Evolutionary conservation across 1,139 yeast genomes (phyloP).

Genomic region (Pichia sp.): DNA sequence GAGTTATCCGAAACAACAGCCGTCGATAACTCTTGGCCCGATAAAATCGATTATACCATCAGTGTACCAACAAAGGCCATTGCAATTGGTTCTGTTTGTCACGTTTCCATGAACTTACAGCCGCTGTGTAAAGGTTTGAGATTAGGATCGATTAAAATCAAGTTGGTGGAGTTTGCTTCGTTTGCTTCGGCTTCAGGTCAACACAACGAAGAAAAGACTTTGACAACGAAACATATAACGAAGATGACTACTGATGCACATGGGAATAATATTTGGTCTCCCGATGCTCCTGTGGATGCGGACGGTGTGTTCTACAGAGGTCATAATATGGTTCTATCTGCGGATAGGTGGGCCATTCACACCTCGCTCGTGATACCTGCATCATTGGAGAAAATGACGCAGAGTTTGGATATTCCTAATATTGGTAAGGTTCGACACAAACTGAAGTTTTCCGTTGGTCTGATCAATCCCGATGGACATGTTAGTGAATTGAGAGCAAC

Average conservation of each 20-base stretch:
- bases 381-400: conserved; percentile 66
- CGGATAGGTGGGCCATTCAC: conserved; percentile 74
- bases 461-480: conserved; percentile 28
- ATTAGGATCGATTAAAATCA: conserved; percentile 62
- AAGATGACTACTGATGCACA: conserved; percentile 26
- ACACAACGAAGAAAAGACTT: conserved; percentile 51
- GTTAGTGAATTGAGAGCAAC: conserved; percentile 63
- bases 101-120: conserved; percentile 61
- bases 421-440: conserved; percentile 61
- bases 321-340: conserved; percentile 27
- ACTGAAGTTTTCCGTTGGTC: conserved; percentile 33
- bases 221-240: conserved; percentile 34
- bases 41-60: conserved; percentile 82
- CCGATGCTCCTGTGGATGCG: conserved; percentile 20
- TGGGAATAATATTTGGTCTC: conserved; percentile 27
- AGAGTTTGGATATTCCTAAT: conserved; percentile 64
- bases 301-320: conserved; percentile 25
- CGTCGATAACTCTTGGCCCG: conserved; percentile 95
- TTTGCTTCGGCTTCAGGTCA: conserved; percentile 52
- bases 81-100: conserved; percentile 77
- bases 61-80: conserved; percentile 84
- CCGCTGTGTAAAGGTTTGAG: conserved; percentile 77
- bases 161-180: conserved; percentile 59
- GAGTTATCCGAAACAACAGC: conserved; percentile 90
- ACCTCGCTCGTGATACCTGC: conserved; percentile 59